These are phyloP conservation scores for Pythium dissimile DNA, from an alignment of 352 stramenopile species.

Conservation along the genomic window DNA sequence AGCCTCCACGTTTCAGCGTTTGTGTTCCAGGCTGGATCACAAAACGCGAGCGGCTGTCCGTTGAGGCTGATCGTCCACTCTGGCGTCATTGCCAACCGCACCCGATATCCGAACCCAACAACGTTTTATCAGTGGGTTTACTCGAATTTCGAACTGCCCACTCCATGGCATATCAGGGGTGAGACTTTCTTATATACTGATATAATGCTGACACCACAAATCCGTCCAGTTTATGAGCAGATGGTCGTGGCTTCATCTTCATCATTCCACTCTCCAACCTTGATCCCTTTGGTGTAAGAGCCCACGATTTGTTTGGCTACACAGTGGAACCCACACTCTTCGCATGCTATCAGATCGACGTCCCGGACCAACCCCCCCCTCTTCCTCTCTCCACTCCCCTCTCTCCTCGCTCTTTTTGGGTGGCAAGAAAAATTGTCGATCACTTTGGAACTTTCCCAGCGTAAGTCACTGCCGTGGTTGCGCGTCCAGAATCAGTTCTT, in stretches of 20 bases:
- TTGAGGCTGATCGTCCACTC: not conserved
- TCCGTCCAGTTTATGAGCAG: slow-evolving; percentile 21
- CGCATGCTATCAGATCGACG: not conserved
- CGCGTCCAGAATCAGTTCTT: not conserved
- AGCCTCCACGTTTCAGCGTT: not conserved
- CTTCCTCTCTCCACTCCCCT: not conserved
- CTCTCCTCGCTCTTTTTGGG: no score
- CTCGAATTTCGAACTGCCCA: not conserved
- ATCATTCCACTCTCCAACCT: not conserved
- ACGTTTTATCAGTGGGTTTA: slow-evolving; percentile 3
- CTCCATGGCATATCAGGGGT: no score
- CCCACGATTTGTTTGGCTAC: not conserved
- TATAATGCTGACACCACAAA: not conserved
- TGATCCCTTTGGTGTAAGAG: not conserved
- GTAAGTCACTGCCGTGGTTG: no score
- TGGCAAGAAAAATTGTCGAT: no score
- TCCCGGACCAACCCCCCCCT: no score
- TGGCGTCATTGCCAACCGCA: slow-evolving; percentile 6
- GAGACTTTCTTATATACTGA: not conserved
- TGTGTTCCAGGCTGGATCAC: not conserved
- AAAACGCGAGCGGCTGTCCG: not conserved
- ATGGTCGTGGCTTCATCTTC: slow-evolving; percentile 7
- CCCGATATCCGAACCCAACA: slow-evolving; percentile 14
- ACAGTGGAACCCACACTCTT: not conserved
- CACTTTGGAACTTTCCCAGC: no score